phyloP scores from a whole-genome alignment of 1,284 basidiomycete genomes.

The Ceratobasidium sp. region DNA sequence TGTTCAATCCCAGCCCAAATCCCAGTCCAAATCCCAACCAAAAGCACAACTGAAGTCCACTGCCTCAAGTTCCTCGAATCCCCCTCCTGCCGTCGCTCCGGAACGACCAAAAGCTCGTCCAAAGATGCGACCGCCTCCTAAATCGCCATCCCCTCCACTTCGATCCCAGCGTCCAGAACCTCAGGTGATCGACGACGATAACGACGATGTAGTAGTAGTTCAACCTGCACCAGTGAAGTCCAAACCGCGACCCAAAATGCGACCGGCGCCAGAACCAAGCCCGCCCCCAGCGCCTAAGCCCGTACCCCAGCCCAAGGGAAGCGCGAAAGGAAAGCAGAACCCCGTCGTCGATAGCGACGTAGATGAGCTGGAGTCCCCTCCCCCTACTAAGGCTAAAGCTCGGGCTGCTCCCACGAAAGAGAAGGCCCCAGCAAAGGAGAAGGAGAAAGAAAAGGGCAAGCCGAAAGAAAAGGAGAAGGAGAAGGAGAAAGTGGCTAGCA shows the following conservation, averaged over 20 bases:
- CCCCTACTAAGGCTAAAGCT: constrained; percentile 10
- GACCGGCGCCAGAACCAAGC: constrained; percentile 4
- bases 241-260: constrained; percentile 26
- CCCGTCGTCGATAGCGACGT: neutral
- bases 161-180: neutral
- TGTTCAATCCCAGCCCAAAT: neutral
- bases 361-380: neutral
- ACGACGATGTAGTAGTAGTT: constrained; percentile 3
- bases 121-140: constrained; percentile 18
- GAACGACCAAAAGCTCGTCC: constrained; percentile 4
- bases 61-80: constrained; percentile 2
- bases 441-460: constrained; percentile 21
- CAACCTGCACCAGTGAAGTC: neutral
- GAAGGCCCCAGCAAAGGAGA: constrained; percentile 23
- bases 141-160: neutral
- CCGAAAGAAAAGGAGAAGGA: neutral
- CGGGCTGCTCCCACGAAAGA: neutral
- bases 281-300: constrained; percentile 5
- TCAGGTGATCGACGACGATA: constrained; percentile 11
- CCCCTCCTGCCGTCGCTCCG: neutral
- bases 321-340: constrained; percentile 19
- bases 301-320: constrained; percentile 5
- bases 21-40: constrained; percentile 12
- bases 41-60: too few relatives aligned
- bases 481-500: neutral